Base-by-base conservation (phyloP, 2,329 filamentous ascomycete genomes). In the Diaporthe aspalathi region DNA sequence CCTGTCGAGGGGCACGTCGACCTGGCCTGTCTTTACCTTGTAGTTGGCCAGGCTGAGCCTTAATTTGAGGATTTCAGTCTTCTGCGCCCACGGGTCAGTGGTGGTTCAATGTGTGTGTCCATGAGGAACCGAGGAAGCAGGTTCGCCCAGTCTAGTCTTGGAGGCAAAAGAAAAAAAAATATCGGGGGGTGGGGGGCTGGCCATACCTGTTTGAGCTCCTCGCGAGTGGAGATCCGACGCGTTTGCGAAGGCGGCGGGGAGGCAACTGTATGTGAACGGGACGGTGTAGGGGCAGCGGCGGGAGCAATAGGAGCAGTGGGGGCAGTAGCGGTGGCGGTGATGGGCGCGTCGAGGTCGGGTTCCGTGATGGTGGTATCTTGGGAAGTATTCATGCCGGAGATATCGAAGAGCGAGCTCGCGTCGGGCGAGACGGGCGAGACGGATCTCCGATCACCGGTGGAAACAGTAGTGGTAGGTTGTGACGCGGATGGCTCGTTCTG, bases 1-100 rank as follows among this genome's bases (percentile, higher is more conserved):
- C 56, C 88, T 81, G 69, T 90, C 84, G 73, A 93, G 86, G 1
- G 92, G 90, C 35, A 93, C 85, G 70, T 88, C 83, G 68, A 90
- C 87, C 80, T 95, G 93, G 72, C 92, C 90, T 2, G 92, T 94
- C 70, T 87, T 87, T 74, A 95, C 85, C 81, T 94, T 94, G 84
- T 94, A 94, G 77, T 88, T 88, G 17, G 92, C 93, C 24, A 94
- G 87, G 35, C 88, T 86, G 20, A 95, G 87, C n/a, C 92, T 88
- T 12, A 93, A 85, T 66, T 87, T 87, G 54, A 94, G 84, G 62
- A 90, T 88, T 77, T 92, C 88, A 24, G 90, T 91, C 81, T 88
- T 87, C 87, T 92, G 79, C 67, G 20, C 27, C 14, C n/a, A 63
- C 68, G 40, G 29, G 67, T 70, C n/a, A 72, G 66, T 29, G 32